A percentile compares a stretch with the other conserved stretches of the same genome.
phyloP scores from a whole-genome alignment of 768 basidiomycete genomes.

The Mycena epipterygia region DNA sequence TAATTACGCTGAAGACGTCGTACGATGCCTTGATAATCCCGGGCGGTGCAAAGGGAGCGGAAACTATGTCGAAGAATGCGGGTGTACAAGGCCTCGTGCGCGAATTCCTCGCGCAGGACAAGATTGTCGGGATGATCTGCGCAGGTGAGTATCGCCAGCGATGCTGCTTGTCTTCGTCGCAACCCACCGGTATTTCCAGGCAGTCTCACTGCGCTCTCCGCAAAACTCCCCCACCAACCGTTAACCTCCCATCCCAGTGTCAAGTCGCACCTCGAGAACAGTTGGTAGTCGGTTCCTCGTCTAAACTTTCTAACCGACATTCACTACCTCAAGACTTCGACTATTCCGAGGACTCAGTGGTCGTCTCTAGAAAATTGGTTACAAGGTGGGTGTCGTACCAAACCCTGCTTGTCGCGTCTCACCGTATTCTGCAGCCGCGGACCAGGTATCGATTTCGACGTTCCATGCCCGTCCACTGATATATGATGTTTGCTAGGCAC shows the following conservation, averaged over 20 bases:
- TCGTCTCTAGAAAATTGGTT: slow-evolving; percentile 78
- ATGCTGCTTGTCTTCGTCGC: neutral
- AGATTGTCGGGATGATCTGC: slow-evolving; percentile 87
- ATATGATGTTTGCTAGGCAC: slow-evolving; percentile 61
- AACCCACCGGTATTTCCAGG: slow-evolving; percentile 54
- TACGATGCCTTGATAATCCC: slow-evolving; percentile 83
- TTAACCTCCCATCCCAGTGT: slow-evolving; percentile 87
- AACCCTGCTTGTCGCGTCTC: neutral
- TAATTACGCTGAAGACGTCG: neutral
- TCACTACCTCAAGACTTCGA: slow-evolving; percentile 63
- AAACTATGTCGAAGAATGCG: slow-evolving; percentile 72
- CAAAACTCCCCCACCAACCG: slow-evolving; percentile 71
- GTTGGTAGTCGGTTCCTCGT: neutral
- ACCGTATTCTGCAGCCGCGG: slow-evolving; percentile 65
- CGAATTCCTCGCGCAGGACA: slow-evolving; percentile 65
- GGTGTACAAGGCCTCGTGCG: slow-evolving; percentile 75
- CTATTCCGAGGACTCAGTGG: slow-evolving; percentile 81
- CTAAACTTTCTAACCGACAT: neutral
- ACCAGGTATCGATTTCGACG: slow-evolving; percentile 63
- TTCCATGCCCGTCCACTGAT: neutral
- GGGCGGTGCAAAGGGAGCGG: slow-evolving; percentile 84
- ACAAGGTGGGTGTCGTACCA: slow-evolving; percentile 70
- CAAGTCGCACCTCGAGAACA: slow-evolving; percentile 65
- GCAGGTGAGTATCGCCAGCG: slow-evolving; percentile 68
- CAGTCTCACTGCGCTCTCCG: slow-evolving; percentile 75